Percentiles rank a stretch among this genome's conserved stretches.
phyloP scores from a whole-genome alignment of 2,329 filamentous ascomycete species.

The Aquanectria penicillioides region DNA sequence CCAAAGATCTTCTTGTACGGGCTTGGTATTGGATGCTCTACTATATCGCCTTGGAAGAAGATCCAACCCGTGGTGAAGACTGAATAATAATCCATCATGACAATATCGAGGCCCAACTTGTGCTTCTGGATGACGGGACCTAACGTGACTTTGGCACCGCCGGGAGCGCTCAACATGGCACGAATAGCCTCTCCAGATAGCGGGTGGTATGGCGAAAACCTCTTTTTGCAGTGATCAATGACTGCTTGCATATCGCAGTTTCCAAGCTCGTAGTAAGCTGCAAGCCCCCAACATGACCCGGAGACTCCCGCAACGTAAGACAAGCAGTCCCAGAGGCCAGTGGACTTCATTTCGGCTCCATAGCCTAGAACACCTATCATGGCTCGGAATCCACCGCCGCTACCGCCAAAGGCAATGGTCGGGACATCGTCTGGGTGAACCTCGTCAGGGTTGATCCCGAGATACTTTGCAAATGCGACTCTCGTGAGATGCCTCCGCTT shows the following conservation, averaged over 20 bases:
- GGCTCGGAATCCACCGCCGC: constrained; percentile 20
- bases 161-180: constrained; percentile 17
- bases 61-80: constrained; percentile 20
- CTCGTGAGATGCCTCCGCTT: constrained; percentile 2
- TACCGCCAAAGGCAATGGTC: constrained; percentile 11
- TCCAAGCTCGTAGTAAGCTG: constrained; percentile 12
- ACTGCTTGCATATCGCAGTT: constrained; percentile 15
- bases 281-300: constrained; percentile 17
- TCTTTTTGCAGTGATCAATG: constrained; percentile 18
- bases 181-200: constrained; percentile 19
- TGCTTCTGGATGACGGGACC: constrained; percentile 21
- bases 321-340: constrained; percentile 18
- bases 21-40: background rate
- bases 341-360: constrained; percentile 10
- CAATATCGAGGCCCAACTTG: constrained; percentile 1
- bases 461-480: constrained; percentile 5
- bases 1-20: background rate
- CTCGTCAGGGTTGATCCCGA: background rate
- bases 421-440: constrained; percentile 21
- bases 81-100: constrained; percentile 22
- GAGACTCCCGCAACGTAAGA: constrained; percentile 19
- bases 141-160: constrained; percentile 12
- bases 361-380: constrained; percentile 21
- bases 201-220: constrained; percentile 19
- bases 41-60: constrained; percentile 17